Conservation (phyloP, 192 early-diverging fungal species). For the Spizellomyces sp. region DNA sequence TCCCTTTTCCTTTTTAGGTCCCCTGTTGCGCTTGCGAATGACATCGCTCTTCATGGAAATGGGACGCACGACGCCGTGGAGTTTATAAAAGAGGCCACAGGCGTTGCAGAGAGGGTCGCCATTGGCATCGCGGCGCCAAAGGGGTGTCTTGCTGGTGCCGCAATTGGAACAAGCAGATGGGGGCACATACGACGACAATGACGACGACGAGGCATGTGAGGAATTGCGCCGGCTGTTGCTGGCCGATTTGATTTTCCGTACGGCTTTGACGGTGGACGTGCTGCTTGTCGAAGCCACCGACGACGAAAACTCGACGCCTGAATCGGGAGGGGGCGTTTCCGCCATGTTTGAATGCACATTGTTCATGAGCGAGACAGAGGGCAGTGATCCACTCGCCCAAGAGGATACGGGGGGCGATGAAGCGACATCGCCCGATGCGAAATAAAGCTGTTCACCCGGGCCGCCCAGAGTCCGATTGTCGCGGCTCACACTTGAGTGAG, state of each 20-base stretch:
- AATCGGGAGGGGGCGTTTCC: not conserved
- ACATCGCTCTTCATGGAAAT: constrained; percentile 84
- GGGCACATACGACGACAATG: not conserved
- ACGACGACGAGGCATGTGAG: not conserved
- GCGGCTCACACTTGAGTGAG: constrained; percentile 15
- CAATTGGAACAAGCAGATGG: constrained; percentile 70
- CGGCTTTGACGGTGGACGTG: not conserved
- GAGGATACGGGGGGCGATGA: not conserved
- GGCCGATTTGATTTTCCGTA: not conserved
- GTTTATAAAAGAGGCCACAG: constrained; percentile 92
- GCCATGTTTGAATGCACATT: no score
- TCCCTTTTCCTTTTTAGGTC: not conserved
- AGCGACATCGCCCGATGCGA: not conserved
- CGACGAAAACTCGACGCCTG: not conserved
- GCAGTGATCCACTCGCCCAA: no score
- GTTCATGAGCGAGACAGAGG: no score
- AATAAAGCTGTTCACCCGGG: not conserved
- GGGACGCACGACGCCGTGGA: constrained; percentile 86
- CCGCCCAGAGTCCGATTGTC: constrained; percentile 30
- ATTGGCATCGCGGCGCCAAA: constrained; percentile 90
- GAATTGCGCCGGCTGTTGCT: no score
- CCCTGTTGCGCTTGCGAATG: constrained; percentile 88
- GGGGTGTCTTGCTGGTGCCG: constrained; percentile 79
- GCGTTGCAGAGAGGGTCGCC: constrained; percentile 93
- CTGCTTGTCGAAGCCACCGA: not conserved